These are phyloP conservation scores for Sistotremastrum suecicum DNA, from an alignment of 768 basidiomycete species.

Conservation along the genomic window DNA sequence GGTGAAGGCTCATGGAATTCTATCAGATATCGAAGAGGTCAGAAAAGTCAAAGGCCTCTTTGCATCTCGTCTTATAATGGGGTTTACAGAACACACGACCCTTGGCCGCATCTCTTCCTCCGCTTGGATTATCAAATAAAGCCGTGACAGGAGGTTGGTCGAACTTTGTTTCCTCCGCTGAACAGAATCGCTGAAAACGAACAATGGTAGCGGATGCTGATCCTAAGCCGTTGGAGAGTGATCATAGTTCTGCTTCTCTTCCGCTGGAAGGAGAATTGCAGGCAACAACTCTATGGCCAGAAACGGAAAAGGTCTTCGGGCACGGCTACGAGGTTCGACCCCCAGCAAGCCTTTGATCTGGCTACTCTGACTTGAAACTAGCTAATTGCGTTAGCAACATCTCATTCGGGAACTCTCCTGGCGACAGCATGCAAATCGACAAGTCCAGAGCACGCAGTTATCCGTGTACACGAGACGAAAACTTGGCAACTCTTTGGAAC, in stretches of 20 bases:
- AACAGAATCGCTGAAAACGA: too few relatives aligned
- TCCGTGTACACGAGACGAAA: constrained; percentile 65
- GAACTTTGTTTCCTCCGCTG: not conserved
- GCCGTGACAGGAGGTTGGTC: constrained; percentile 56
- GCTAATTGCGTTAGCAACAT: constrained; percentile 72
- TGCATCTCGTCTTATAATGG: not conserved
- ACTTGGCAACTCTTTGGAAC: constrained; percentile 58
- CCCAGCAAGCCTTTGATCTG: not conserved
- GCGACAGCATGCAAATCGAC: constrained; percentile 91
- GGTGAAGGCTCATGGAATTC: constrained; percentile 34
- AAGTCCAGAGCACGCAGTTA: constrained; percentile 73
- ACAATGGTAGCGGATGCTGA: too few relatives aligned
- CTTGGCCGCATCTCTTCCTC: constrained; percentile 77
- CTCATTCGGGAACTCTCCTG: constrained; percentile 50
- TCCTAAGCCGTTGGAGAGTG: too few relatives aligned
- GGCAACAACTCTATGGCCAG: constrained; percentile 86
- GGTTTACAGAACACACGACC: constrained; percentile 43
- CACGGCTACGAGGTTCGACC: constrained; percentile 85
- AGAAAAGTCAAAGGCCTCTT: not conserved
- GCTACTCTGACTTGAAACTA: constrained; percentile 15
- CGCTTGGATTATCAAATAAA: constrained; percentile 89
- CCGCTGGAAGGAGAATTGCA: constrained; percentile 89
- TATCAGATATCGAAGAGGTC: constrained; percentile 38
- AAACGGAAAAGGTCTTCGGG: constrained; percentile 91
- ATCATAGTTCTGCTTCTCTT: constrained; percentile 15